Evolutionary conservation across 2,329 filamentous ascomycete genomes (phyloP), one percentile per base, ranked within the genome.

Genomic region (Knufia fluminis): DNA sequence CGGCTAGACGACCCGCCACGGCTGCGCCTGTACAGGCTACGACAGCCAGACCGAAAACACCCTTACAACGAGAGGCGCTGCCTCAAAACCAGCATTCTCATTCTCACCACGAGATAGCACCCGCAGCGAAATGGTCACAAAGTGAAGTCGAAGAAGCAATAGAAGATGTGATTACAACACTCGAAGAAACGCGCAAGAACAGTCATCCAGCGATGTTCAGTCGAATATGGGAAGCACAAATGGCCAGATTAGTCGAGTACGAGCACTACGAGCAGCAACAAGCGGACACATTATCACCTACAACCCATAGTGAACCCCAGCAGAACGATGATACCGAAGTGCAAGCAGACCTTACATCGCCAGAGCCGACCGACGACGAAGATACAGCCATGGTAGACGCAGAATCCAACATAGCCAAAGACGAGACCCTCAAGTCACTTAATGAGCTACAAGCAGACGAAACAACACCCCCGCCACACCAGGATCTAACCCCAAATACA

Each of bases 181-280:
- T 56, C 3, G 20, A 45, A 26, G 14, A 43, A 22, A 43, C 54
- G 16, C 52, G 54, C 28, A 28, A 19, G 17, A 23, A 32, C 22
- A 54, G 50, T 36, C 42, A 55, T 20, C 51, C 52, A 4, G n/a
- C 17, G 2, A 24, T 50, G 6, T 58, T 58, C 32, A 38, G 38
- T 7, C 28, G 42, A 31, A 23, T 52, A 1, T 58, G 48, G 50
- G 40, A 48, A 24, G 22, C 32, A 14, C 46, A 51, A 19, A 48
- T 58, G 38, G 49, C 46, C 38, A 46, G 56, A 23, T 20, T 55
- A 7, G 44, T 53, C 10, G 56, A 56, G 39, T 22, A 50, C 14
- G 54, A 45, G 31, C 17, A 26, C 4, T 20, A 28, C 17, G 36
- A 23, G 17, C 9, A 46, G 14, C 20, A 28, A 19, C n/a, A 28